phyloP scores from a whole-genome alignment of 139 green algal genomes.

The Chlamydomonas applanata region DNA sequence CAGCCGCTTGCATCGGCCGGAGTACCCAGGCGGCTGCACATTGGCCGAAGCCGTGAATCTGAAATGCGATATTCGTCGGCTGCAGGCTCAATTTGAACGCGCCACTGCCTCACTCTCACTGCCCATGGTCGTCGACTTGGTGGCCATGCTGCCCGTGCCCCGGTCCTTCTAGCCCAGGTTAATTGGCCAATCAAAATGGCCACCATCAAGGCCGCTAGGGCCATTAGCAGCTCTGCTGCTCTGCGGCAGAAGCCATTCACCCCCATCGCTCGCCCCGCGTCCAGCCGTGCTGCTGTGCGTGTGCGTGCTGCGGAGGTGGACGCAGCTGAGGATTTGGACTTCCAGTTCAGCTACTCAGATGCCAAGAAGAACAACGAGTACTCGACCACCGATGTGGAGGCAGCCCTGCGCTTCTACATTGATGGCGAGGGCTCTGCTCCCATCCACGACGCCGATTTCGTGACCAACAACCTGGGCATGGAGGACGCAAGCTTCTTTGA shows the following conservation, averaged over 20 bases:
- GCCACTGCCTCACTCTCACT: too few relatives aligned
- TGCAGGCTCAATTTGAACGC: too few relatives aligned
- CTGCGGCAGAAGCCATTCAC: conserved; percentile 7
- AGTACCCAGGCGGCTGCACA: too few relatives aligned
- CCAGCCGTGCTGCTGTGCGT: conserved; percentile 11
- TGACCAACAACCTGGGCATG: conserved; percentile 31
- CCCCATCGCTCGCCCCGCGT: neutral
- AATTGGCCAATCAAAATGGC: too few relatives aligned
- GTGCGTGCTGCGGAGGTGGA: conserved; percentile 9
- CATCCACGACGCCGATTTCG: conserved; percentile 17
- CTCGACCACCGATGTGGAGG: conserved; percentile 32
- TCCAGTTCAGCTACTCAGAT: conserved; percentile 41
- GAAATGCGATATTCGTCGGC: too few relatives aligned
- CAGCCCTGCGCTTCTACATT: conserved; percentile 28
- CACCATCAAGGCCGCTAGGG: too few relatives aligned
- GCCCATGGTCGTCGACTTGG: too few relatives aligned
- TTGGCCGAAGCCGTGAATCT: too few relatives aligned
- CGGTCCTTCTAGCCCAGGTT: too few relatives aligned
- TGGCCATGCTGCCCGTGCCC: too few relatives aligned
- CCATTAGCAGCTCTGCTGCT: too few relatives aligned
- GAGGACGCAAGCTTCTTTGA: conserved; percentile 50
- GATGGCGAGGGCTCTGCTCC: conserved; percentile 22
- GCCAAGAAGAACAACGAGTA: conserved; percentile 47
- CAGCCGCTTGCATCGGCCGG: too few relatives aligned
- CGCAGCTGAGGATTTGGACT: conserved; percentile 19